Base-by-base conservation (phyloP, 352 stramenopile genomes). In the Saprolegnia parasitica region DNA sequence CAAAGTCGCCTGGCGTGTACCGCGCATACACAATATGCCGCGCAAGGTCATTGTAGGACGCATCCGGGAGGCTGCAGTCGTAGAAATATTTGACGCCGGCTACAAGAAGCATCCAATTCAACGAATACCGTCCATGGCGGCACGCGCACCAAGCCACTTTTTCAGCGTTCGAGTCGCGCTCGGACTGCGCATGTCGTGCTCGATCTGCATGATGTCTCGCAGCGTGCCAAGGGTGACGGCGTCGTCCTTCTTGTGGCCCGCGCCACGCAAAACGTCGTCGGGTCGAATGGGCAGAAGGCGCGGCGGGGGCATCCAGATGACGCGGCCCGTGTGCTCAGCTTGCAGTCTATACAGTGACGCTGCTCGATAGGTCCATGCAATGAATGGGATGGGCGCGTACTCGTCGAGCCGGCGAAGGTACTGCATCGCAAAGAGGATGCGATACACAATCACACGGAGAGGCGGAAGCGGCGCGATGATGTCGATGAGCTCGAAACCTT, bases 401-500 rank as follows among this genome's bases (percentile, higher is more conserved):
- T 47, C 42, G 42, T 68, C 63, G 26, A 70, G 63, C 3, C 26
- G 63, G 4, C 63, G 63, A n/a, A 91, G 74, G 76, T 90, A 91
- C 13, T 74, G 71, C 54, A 91, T 86, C 11, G 73, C 78, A 56
- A 81, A 61, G 0, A 80, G 67, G 29, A 91, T 79, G 11, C 81
- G 81, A 18, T 84, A 78, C 50, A 90, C 83, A 0, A 90, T 70
- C 13, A 89, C 50, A 11, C 73, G 72, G 0, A 89, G 72, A 4
- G 82, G 81, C 16, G 84, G 84, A 20, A 91, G 62, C 24, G 73
- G 72, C 15, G 82, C 79, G n/a, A 80, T 73, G 24, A 91, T 72
- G 11, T 91, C 84, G 11, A 90, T 75, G 45, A 90, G 49, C 35
- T 81, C 74, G 58, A 77, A 91, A 55, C 88, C 84, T 26, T 88